phyloP scores from a whole-genome alignment of 1,284 basidiomycete species.

The Lentinula novae-zelandiae region DNA sequence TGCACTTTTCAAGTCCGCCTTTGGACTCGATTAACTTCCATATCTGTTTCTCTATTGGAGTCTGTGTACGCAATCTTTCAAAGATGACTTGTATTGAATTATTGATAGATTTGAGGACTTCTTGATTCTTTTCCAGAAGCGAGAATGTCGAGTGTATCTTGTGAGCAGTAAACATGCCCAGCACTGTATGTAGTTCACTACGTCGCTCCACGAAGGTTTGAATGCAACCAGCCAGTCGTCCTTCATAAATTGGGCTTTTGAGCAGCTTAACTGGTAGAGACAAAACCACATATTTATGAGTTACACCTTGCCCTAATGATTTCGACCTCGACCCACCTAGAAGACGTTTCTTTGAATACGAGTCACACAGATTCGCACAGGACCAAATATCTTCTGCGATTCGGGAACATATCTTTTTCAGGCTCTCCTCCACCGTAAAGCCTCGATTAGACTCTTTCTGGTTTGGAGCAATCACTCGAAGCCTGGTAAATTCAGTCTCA shows the following conservation, averaged over 20 bases:
- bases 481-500: slow-evolving; percentile 4
- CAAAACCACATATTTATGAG: neutral
- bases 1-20: slow-evolving; percentile 8
- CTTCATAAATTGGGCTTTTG: slow-evolving; percentile 18
- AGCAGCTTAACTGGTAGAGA: slow-evolving; percentile 18
- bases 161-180: slow-evolving; percentile 16
- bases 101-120: neutral
- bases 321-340: slow-evolving; percentile 18
- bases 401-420: slow-evolving; percentile 14
- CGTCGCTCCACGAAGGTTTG: slow-evolving; percentile 14
- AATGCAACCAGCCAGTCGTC: slow-evolving; percentile 14
- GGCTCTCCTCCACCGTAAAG: slow-evolving; percentile 14
- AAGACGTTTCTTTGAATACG: slow-evolving; percentile 21
- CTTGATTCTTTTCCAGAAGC: neutral
- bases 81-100: slow-evolving; percentile 1
- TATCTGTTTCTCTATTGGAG: neutral
- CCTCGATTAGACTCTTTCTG: slow-evolving; percentile 6
- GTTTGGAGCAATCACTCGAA: slow-evolving; percentile 12
- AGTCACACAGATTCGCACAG: slow-evolving; percentile 22
- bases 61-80: neutral
- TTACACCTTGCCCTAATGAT: neutral
- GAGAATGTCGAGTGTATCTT: slow-evolving; percentile 12
- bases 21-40: neutral
- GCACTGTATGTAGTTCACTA: slow-evolving; percentile 15
- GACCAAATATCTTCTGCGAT: slow-evolving; percentile 19